Conservation (phyloP, 768 basidiomycete genomes). For the Suillus subaureus region DNA sequence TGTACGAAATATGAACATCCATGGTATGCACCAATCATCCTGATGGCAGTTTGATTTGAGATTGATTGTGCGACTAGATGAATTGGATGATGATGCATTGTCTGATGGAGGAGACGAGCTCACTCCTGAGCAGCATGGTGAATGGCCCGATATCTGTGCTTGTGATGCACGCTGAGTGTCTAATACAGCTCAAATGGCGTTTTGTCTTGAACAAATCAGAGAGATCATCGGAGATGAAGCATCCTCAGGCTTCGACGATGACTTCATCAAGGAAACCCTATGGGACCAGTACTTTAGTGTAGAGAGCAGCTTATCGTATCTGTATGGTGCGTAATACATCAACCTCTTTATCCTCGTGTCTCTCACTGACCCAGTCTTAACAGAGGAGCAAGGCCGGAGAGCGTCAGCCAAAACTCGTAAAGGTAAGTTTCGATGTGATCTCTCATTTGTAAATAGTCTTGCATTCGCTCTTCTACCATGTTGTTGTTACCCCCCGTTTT, state of each 20-base stretch:
- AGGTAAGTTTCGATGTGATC: constrained; percentile 64
- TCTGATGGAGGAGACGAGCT: constrained; percentile 81
- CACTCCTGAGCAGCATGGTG: constrained; percentile 84
- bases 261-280: constrained; percentile 73
- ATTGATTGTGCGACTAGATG: constrained; percentile 51
- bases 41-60: background rate
- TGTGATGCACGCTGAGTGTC: constrained; percentile 8
- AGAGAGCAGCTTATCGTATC: constrained; percentile 72
- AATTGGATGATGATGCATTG: constrained; percentile 80
- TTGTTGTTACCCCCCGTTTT: constrained; percentile 29
- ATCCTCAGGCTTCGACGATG: constrained; percentile 69
- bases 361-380: constrained; percentile 10
- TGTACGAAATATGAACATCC: constrained; percentile 82
- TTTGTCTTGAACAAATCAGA: constrained; percentile 70
- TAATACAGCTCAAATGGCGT: constrained; percentile 61
- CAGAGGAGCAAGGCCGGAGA: constrained; percentile 72
- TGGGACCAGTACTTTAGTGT: constrained; percentile 91
- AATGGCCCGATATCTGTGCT: constrained; percentile 12
- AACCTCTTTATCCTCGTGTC: background rate
- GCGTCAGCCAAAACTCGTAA: constrained; percentile 70
- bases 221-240: constrained; percentile 66
- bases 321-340: constrained; percentile 59
- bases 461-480: constrained; percentile 36
- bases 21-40: constrained; percentile 43
- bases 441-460: constrained; percentile 35